Conservation (phyloP, 2,329 filamentous ascomycete genomes). For the Sporothrix curviconia region DNA sequence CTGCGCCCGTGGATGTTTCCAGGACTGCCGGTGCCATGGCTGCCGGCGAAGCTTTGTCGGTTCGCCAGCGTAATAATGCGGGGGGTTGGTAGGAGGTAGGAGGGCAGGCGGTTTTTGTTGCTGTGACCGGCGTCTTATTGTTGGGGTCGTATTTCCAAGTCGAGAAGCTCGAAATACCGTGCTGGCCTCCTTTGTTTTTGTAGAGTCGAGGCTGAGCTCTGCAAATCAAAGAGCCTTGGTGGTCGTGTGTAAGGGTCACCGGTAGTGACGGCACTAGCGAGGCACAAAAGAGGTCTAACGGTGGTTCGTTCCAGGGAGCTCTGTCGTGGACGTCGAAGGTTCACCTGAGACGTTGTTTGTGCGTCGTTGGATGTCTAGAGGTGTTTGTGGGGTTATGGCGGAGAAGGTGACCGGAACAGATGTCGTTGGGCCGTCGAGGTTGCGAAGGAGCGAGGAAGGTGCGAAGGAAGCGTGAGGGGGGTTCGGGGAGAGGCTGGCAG, state of each 20-base stretch:
- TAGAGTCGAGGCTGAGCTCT: neutral
- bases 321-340: neutral
- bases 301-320: neutral
- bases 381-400: too few species aligned
- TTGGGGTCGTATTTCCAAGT: too few species aligned
- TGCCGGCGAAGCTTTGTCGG: neutral
- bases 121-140: too few species aligned
- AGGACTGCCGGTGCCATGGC: slow-evolving; percentile 33
- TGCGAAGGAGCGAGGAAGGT: neutral
- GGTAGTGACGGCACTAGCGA: neutral
- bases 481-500: neutral
- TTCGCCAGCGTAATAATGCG: slow-evolving; percentile 12
- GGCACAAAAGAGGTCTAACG: neutral
- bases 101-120: neutral
- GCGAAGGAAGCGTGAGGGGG: neutral
- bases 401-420: neutral
- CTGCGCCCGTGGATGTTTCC: slow-evolving; percentile 16
- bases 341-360: neutral
- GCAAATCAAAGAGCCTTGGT: too few species aligned
- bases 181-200: too few species aligned
- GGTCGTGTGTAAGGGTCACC: neutral
- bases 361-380: too few species aligned
- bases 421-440: neutral
- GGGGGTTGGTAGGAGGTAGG: neutral
- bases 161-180: too few species aligned